Base-by-base conservation (phyloP, 352 stramenopile genomes). In the Phytopythium ostracodes region DNA sequence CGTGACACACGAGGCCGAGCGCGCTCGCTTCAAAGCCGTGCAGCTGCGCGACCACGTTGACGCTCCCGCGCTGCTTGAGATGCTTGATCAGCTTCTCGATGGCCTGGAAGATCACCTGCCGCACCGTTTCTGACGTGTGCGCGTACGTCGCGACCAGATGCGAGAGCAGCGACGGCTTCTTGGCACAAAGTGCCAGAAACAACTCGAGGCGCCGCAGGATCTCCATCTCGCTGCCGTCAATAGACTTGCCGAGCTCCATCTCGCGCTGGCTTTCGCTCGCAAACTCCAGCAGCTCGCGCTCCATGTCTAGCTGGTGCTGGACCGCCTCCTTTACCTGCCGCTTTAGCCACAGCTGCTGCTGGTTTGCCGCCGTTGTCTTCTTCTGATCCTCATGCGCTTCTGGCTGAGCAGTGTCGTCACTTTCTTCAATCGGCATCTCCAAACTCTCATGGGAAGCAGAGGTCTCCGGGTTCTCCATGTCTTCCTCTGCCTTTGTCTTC, bases 51-150 rank as follows among this genome's bases (percentile, higher is more conserved):
- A 93, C 67, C 27, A 93, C 80, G 52, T 83, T 76, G 35, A 71
- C 64, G 51, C 70, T 80, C 47, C 81, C 80, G 40, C 74, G 79
- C 63, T 88, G 80, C 67, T 89, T 90, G 9, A 92, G 70, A 67
- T 91, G 81, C 69, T 90, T 91, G 66, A 94, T 94, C 33, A 94
- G 77, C 65, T 94, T 94, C 63, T 94, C 84, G 71, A 91, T 84
- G 11, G 83, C 81, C 44, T 79, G 72, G 65, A 92, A 88, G 50
- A 91, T 69, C 25, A 87, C 77, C 63, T 89, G 78, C 17, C 84
- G 84, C 24, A 82, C 82, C n/a, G 76, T 42, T 53, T 89, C 82
- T 18, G 68, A 76, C 65, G 84, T 72, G 29, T 75, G 72, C 36
- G 72, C 78, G 55, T 94, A 94, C 24, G 81, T 73, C 15, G 71